Conservation (phyloP, 2,329 filamentous ascomycete species). For the Curvularia hawaiiensis region DNA sequence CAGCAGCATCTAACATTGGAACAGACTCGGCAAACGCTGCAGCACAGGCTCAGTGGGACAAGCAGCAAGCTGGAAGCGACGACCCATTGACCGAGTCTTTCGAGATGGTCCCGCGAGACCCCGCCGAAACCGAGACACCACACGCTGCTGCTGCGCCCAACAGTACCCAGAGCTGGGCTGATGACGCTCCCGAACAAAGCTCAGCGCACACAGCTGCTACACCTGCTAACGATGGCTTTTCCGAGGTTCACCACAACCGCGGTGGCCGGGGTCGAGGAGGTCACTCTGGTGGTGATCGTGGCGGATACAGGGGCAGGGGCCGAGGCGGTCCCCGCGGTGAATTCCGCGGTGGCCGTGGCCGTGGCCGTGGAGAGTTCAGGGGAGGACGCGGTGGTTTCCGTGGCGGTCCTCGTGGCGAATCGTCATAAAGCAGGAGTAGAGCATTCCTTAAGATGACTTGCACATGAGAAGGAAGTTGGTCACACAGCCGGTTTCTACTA, state of each 20-base stretch:
- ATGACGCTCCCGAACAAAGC: constrained; percentile 63
- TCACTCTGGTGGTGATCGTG: constrained; percentile 52
- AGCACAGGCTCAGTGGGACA: constrained; percentile 71
- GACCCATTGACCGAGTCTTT: constrained; percentile 67
- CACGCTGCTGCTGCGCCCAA: constrained; percentile 58
- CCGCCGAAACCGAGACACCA: constrained; percentile 74
- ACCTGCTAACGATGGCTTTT: constrained; percentile 68
- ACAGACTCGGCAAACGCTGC: constrained; percentile 56
- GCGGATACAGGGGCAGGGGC: constrained; percentile 62
- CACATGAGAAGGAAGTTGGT: neutral
- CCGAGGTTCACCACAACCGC: constrained; percentile 62
- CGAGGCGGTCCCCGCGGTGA: constrained; percentile 47
- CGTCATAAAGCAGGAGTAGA: constrained; percentile 21
- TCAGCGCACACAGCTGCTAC: constrained; percentile 35
- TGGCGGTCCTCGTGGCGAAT: constrained; percentile 35
- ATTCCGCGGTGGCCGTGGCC: constrained; percentile 48
- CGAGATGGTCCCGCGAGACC: constrained; percentile 76
- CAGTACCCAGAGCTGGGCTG: constrained; percentile 80
- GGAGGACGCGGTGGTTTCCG: constrained; percentile 51
- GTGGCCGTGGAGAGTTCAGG: constrained; percentile 51
- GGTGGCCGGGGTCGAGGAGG: constrained; percentile 57
- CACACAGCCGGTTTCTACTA: constrained; percentile 10
- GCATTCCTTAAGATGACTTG: constrained; percentile 10
- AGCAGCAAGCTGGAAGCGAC: constrained; percentile 53
- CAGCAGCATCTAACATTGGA: constrained; percentile 48